Base-by-base conservation (phyloP, 441 rosid species). In the Viola pubescens region DNA sequence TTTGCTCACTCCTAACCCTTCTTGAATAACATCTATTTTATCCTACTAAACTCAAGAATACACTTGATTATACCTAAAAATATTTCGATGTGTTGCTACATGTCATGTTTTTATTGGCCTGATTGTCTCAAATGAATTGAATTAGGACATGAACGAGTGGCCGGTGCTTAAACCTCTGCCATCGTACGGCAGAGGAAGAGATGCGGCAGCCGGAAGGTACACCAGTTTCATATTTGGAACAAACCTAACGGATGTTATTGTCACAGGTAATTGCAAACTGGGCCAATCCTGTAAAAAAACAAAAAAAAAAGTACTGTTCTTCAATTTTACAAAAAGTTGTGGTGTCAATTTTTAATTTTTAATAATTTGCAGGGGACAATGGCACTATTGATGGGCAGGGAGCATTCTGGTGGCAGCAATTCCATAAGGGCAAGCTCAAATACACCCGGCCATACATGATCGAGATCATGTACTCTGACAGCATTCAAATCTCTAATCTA, bases 371-470 rank as follows among this genome's bases (percentile, higher is more conserved):
- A 88, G 98, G 98, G 63, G 70, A 81, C 61, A 88, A 86, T 56
- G 96, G 92, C 55, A 88, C 96, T 14, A 66, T 88, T 38, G 79
- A 88, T 51, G 98, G 96, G 4, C 96, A 86, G 55, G 97, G 97
- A 26, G 65, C 70, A 7, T 67, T 63, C 14, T 91, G 96, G 92
- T 88, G 97, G 97, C 67, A 74, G 37, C 77, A 80, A 55, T 88
- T 88, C 75, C 77, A 75, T 13, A 59, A 63, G 37, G 63, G 71
- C 6, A 57, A 84, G 61, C 69, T 91, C 37, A 77, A 81, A 3
- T 45, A 59, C 67, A 88, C 96, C 37, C 71, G 97, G 57, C 96
- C 96, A 2, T 88, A 88, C 68, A 13, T 91, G 78, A 81, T 91
- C 41, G 98, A 91, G 75, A 62, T 91, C 70, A 75, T 86, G 96